These are phyloP conservation scores for Piloderma croceum DNA, from an alignment of 768 basidiomycete genomes.

Conservation along the genomic window DNA sequence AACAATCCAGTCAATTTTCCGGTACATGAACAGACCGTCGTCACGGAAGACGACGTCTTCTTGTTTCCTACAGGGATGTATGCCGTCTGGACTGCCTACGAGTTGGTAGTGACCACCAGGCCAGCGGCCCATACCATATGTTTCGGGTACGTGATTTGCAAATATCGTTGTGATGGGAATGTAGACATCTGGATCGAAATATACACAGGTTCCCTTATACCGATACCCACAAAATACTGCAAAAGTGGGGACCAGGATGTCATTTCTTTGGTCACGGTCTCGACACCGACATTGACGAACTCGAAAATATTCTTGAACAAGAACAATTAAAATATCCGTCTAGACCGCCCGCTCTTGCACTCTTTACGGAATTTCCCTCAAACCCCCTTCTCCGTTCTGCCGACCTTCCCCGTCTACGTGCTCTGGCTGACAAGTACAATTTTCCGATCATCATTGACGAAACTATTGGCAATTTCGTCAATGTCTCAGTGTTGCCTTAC, in stretches of 20 bases:
- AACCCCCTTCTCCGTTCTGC: slow-evolving; percentile 48
- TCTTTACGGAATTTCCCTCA: slow-evolving; percentile 49
- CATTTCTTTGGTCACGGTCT: slow-evolving; percentile 40
- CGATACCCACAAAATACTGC: slow-evolving; percentile 46
- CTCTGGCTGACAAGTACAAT: slow-evolving; percentile 41
- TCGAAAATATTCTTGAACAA: slow-evolving; percentile 29
- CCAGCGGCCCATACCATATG: slow-evolving; percentile 36
- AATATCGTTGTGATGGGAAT: background rate
- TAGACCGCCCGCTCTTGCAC: slow-evolving; percentile 33
- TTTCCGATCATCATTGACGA: slow-evolving; percentile 50
- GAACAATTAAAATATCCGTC: slow-evolving; percentile 12
- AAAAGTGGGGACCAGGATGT: slow-evolving; percentile 47
- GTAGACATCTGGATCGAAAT: background rate
- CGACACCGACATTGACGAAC: slow-evolving; percentile 30
- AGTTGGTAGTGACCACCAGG: slow-evolving; percentile 28
- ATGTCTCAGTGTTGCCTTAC: slow-evolving; percentile 41
- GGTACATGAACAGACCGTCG: slow-evolving; percentile 30
- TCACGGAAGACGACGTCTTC: slow-evolving; percentile 44
- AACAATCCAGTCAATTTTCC: slow-evolving; percentile 13
- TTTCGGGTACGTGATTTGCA: slow-evolving; percentile 36
- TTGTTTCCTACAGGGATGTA: slow-evolving; percentile 49
- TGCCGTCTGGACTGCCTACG: slow-evolving; percentile 46
- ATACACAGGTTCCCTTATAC: slow-evolving; percentile 42
- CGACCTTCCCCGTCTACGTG: slow-evolving; percentile 34
- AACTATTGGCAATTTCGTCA: slow-evolving; percentile 48